Evolutionary conservation across 2,329 filamentous ascomycete genomes (phyloP).

Genomic region (Huntiella omanensis): DNA sequence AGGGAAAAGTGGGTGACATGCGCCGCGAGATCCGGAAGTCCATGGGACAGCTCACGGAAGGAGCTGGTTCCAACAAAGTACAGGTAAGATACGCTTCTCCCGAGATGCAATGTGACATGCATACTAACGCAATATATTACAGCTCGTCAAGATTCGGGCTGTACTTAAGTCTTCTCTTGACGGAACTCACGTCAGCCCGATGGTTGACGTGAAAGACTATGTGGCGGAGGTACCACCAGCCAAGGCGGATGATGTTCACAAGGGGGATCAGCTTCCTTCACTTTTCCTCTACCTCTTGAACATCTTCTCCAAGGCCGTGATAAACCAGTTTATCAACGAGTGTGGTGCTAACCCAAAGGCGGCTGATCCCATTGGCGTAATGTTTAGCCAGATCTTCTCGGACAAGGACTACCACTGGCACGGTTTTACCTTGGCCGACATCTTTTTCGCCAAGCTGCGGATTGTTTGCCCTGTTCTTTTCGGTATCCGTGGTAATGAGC

Average conservation of each 20-base stretch:
- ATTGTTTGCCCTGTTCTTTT: slow-evolving; percentile 69
- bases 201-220: slow-evolving; percentile 36
- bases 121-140: slow-evolving; percentile 8
- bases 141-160: slow-evolving; percentile 28
- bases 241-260: slow-evolving; percentile 26
- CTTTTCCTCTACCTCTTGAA: slow-evolving; percentile 60
- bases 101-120: not conserved
- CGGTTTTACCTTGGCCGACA: slow-evolving; percentile 53
- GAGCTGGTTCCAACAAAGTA: slow-evolving; percentile 37
- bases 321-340: slow-evolving; percentile 51
- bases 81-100: slow-evolving; percentile 4
- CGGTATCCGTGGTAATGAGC: slow-evolving; percentile 60
- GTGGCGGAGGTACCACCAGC: slow-evolving; percentile 28
- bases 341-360: slow-evolving; percentile 42
- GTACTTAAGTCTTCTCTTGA: slow-evolving; percentile 29
- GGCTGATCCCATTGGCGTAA: slow-evolving; percentile 63
- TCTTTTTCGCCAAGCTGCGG: slow-evolving; percentile 72
- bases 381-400: slow-evolving; percentile 58
- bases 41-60: slow-evolving; percentile 54
- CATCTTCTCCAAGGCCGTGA: slow-evolving; percentile 52
- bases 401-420: slow-evolving; percentile 47
- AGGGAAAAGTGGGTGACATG: slow-evolving; percentile 50
- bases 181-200: slow-evolving; percentile 23
- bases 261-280: slow-evolving; percentile 38
- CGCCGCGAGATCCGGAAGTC: slow-evolving; percentile 51